A percentile compares a stretch with the other conserved stretches of the same genome.
Evolutionary conservation across 1,284 basidiomycete species (phyloP).

Genomic region (Peniophora sp.): DNA sequence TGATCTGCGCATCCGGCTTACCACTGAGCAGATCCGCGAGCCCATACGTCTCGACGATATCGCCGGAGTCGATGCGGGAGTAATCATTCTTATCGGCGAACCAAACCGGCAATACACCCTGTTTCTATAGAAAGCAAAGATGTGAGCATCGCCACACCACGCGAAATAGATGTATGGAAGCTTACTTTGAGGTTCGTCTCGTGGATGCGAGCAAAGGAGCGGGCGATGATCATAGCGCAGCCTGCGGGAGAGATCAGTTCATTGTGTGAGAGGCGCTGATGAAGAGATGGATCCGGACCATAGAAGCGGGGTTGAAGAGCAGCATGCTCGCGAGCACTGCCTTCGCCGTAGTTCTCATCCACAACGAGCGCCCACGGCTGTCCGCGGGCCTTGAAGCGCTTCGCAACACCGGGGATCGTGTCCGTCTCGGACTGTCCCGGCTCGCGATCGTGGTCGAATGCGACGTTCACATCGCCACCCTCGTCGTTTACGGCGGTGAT

Average conservation of each 20-base stretch:
- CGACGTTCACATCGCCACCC: slow-evolving; percentile 84
- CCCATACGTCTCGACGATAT: slow-evolving; percentile 52
- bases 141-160: slow-evolving; percentile 1
- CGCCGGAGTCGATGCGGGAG: slow-evolving; percentile 72
- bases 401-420: slow-evolving; percentile 86
- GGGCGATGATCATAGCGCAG: slow-evolving; percentile 75
- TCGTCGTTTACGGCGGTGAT: slow-evolving; percentile 83
- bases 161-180: slow-evolving; percentile 4
- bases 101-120: slow-evolving; percentile 90
- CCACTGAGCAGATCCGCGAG: slow-evolving; percentile 52
- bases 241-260: slow-evolving; percentile 34
- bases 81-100: slow-evolving; percentile 86
- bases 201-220: slow-evolving; percentile 97
- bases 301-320: slow-evolving; percentile 96
- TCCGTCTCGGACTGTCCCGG: slow-evolving; percentile 47
- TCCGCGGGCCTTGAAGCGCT: slow-evolving; percentile 72
- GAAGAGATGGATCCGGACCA: slow-evolving; percentile 37
- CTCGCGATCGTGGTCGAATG: slow-evolving; percentile 63
- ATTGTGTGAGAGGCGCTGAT: neutral
- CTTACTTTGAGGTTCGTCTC: slow-evolving; percentile 92
- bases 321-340: slow-evolving; percentile 96
- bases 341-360: slow-evolving; percentile 97
- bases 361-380: slow-evolving; percentile 95
- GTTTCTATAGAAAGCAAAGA: slow-evolving; percentile 74
- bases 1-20: slow-evolving; percentile 42